Base-by-base conservation (phyloP, 148 eudicot genomes). In the Vaccinium darrowii region DNA sequence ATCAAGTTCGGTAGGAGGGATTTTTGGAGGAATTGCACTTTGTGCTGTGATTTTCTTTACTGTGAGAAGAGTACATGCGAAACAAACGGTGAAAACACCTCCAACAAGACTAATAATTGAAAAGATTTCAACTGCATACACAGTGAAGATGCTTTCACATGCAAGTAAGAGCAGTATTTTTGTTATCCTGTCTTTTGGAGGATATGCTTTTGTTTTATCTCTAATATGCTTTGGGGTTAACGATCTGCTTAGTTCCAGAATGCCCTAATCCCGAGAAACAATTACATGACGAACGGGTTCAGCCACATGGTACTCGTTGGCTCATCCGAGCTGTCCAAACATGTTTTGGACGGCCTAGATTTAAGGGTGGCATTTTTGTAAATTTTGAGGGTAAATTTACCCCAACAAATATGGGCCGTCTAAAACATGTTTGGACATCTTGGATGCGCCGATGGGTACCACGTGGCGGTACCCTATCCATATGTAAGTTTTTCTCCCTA, bases 1-100 rank as follows among this genome's bases (percentile, higher is more conserved):
- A 36, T 88, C 93, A 82, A 90, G 92, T 86, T 88, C 89, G n/a
- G 94, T 90, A 9, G 98, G 98, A 63, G 91, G 91, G n/a, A 65
- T 88, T 81, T 52, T 85, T 33, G 93, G 90, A 43, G 95, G 89
- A 63, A 43, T 92, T 47, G 91, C 91, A 49, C 84, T 95, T 83
- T 84, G 89, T 81, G 92, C 93, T 75, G 69, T 93, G 81, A 78
- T 88, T 83, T 91, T 94, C 5, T 72, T 92, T 51, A 86, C 88
- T 25, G 56, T 87, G 49, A 91, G 89, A 82, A 85, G 86, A 62
- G 85, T 90, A 11, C 81, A 88, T 78, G 71, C 84, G 12, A 89
- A 60, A 78, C 85, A 76, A 4, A 78, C 82, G 21, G 82, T 85
- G 30, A 86, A 86, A 74, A 84, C 82, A 73, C 87, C 94, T 84